Percentiles rank a stretch among this genome's conserved stretches.
These are phyloP conservation scores for Mucor lusitanicus DNA, from an alignment of 371 early-diverging fungal genomes.

Conservation along the genomic window DNA sequence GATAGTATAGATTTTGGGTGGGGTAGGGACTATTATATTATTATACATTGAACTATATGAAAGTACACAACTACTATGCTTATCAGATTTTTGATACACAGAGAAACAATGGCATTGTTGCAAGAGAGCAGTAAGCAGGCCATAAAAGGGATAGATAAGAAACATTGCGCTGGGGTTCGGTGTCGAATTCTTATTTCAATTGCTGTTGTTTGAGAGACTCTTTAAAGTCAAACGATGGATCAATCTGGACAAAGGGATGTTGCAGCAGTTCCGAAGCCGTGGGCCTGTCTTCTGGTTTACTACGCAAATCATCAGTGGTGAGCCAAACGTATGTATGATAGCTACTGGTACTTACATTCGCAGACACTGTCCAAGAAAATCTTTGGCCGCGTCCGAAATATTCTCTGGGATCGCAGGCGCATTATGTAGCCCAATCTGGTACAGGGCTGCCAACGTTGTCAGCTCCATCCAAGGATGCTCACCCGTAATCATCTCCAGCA, in stretches of 20 bases:
- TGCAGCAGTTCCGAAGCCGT: conserved; percentile 61
- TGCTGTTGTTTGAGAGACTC: conserved; percentile 19
- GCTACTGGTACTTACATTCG: conserved; percentile 41
- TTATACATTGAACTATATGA: too few relatives aligned
- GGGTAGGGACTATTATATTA: background rate
- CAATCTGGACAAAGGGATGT: conserved; percentile 48
- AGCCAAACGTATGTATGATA: background rate
- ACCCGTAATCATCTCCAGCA: conserved; percentile 95
- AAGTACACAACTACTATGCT: background rate
- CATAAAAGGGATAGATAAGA: background rate
- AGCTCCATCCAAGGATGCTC: conserved; percentile 88
- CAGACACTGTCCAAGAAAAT: conserved; percentile 75
- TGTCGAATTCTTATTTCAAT: background rate
- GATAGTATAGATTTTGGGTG: background rate
- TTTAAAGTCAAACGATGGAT: conserved; percentile 49
- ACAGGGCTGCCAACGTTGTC: conserved; percentile 87
- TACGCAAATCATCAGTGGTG: background rate
- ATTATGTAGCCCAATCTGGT: conserved; percentile 73
- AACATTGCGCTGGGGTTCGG: background rate
- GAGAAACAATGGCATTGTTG: background rate
- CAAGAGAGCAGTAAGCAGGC: background rate
- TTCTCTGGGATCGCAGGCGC: conserved; percentile 73
- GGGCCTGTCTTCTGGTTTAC: conserved; percentile 61
- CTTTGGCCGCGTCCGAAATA: conserved; percentile 63
- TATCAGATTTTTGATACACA: background rate